Base-by-base conservation (phyloP, 2,329 filamentous ascomycete species). In the Calonectria henricotiae region DNA sequence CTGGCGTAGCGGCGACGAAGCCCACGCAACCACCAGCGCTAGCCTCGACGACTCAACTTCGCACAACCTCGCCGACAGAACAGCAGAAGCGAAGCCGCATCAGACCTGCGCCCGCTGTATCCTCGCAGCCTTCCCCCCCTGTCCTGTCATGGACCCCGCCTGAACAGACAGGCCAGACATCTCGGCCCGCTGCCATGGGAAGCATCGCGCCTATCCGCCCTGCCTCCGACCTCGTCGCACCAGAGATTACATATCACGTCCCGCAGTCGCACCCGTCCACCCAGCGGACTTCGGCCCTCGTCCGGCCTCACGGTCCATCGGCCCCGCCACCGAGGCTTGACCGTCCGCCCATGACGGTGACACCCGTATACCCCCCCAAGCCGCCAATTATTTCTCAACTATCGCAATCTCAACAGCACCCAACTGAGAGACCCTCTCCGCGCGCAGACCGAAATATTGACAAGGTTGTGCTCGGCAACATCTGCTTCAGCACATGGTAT, bases 401-500 rank as follows among this genome's bases (percentile, higher is more conserved):
- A 15, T 30, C 39, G 37, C 39, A 61, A 9, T 39, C 63, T 4
- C 46, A 39, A 6, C 46, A 39, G 15, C 62, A 64, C 5, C 35
- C 78, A 2, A 73, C 75, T 15, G 76, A 80, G 41, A 82, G 81
- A 32, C 77, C 81, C 1, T 82, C 83, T 6, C 83, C 82, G 1
- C 82, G 82, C 41, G 79, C 86, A 11, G 91, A 93, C 75, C 93
- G 93, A 68, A 98, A 97, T 80, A 92, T 98, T 74, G 90, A 94
- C 79, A 93, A 94, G 80, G 94, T 98, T 62, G 92, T 97, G 65
- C 87, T 98, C 71, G 96, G 95, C 5, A 90, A 95, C 77, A 87
- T 96, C 37, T 90, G 91, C 77, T 97, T 98, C 84, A 91, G 92
- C 76, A 93, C 95, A 3, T 98, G 95, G 95, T 98, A 96, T 81